Evolutionary conservation across 345 rosid genomes (phyloP).

Genomic region (Salix suchowensis): DNA sequence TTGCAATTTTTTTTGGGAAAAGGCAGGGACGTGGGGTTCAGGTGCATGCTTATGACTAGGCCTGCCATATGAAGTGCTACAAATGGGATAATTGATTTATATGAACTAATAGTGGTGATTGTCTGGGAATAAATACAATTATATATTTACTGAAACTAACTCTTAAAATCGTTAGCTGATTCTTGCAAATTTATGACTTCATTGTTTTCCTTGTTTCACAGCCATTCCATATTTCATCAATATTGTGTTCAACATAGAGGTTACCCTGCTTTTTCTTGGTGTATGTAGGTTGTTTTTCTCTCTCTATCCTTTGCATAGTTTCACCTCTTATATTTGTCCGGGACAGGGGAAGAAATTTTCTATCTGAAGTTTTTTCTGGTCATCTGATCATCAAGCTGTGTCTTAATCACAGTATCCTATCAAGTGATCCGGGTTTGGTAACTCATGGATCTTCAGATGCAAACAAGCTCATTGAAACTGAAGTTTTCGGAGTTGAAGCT

Average conservation of each 20-base stretch:
- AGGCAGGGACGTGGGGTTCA: too few relatives aligned
- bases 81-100: too few relatives aligned
- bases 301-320: background rate
- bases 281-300: constrained; percentile 39
- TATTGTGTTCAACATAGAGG: constrained; percentile 38
- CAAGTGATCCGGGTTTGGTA: constrained; percentile 50
- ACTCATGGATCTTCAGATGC: constrained; percentile 19
- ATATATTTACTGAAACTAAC: too few relatives aligned
- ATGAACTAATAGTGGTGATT: too few relatives aligned
- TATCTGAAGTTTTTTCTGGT: background rate
- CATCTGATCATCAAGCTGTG: background rate
- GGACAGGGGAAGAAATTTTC: background rate
- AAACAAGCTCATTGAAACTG: constrained; percentile 16
- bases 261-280: constrained; percentile 41
- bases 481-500: constrained; percentile 21
- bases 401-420: constrained; percentile 37
- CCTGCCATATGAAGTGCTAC: too few relatives aligned
- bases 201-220: constrained; percentile 19
- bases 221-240: constrained; percentile 30
- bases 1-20: too few relatives aligned
- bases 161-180: too few relatives aligned
- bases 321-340: background rate
- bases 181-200: background rate
- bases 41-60: too few relatives aligned
- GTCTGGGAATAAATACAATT: too few relatives aligned